Percentiles rank a stretch among this genome's conserved stretches.
Conservation (phyloP, 179 eudicot species). For the Nepenthes alata region DNA sequence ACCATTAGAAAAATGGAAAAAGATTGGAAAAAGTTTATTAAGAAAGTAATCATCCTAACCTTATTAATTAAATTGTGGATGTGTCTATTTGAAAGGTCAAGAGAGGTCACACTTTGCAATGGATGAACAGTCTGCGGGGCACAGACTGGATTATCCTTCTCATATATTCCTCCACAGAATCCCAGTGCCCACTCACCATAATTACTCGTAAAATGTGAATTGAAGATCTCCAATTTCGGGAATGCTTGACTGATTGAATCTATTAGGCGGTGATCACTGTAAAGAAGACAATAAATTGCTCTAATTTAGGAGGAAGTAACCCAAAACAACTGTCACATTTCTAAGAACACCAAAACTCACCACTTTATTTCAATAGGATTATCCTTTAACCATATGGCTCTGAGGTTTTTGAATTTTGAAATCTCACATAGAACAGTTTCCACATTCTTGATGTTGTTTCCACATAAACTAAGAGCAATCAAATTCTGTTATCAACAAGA, state of each 20-base stretch:
- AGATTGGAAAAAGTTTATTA: background rate
- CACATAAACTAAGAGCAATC: slow-evolving; percentile 68
- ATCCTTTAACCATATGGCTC: slow-evolving; percentile 85
- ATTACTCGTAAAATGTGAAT: slow-evolving; percentile 57
- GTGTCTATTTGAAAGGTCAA: slow-evolving; percentile 73
- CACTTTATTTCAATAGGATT: slow-evolving; percentile 49
- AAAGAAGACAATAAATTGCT: slow-evolving; percentile 19
- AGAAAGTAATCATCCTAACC: slow-evolving; percentile 25
- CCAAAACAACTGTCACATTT: background rate
- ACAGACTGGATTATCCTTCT: slow-evolving; percentile 52
- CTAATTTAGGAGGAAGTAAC: background rate
- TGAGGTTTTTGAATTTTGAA: slow-evolving; percentile 53
- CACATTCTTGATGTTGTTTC: slow-evolving; percentile 55
- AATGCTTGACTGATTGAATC: slow-evolving; percentile 46
- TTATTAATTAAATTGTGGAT: slow-evolving; percentile 55
- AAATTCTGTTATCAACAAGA: slow-evolving; percentile 39
- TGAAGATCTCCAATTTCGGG: slow-evolving; percentile 70
- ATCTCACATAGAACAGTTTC: slow-evolving; percentile 46
- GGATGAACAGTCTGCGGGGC: slow-evolving; percentile 27
- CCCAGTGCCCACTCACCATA: slow-evolving; percentile 92
- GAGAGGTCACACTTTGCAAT: slow-evolving; percentile 39
- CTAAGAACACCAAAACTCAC: slow-evolving; percentile 28
- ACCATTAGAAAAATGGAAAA: background rate
- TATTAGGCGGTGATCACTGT: slow-evolving; percentile 37
- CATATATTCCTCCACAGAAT: slow-evolving; percentile 77